Percentiles rank a stretch among this genome's conserved stretches.
Conservation (phyloP, 2,329 filamentous ascomycete species). For the Coleophoma eucalyptorum region DNA sequence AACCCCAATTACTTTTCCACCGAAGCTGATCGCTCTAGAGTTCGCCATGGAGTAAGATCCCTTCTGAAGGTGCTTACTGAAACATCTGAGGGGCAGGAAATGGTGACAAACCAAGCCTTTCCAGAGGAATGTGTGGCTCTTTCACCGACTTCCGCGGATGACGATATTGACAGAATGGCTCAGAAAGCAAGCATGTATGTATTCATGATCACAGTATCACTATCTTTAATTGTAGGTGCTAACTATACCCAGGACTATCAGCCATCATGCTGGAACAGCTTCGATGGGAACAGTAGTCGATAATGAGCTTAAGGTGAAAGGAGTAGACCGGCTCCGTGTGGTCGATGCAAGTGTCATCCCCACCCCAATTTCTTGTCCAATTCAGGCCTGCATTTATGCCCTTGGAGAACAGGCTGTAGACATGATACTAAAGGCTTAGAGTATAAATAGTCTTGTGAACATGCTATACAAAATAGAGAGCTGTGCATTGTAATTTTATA, state of each 20-base stretch:
- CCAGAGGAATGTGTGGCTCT: slow-evolving; percentile 2
- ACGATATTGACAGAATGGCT: not conserved
- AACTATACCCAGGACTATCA: not conserved
- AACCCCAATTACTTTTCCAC: slow-evolving; percentile 12
- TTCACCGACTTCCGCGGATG: not conserved
- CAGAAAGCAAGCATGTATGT: not conserved
- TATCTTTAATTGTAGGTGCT: not conserved
- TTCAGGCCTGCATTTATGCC: slow-evolving; percentile 30
- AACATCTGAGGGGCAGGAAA: slow-evolving; percentile 6
- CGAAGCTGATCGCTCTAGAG: slow-evolving; percentile 6
- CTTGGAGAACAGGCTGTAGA: slow-evolving; percentile 31
- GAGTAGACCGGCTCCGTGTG: slow-evolving; percentile 20
- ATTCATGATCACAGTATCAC: not conserved
- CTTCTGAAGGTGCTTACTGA: not conserved
- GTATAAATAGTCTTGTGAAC: too few species aligned
- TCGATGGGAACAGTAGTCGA: slow-evolving; percentile 23
- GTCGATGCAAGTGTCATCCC: slow-evolving; percentile 32
- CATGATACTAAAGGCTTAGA: slow-evolving; percentile 12
- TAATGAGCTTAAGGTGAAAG: slow-evolving; percentile 16
- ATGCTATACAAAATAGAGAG: too few species aligned
- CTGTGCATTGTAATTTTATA: too few species aligned
- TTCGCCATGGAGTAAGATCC: slow-evolving; percentile 5
- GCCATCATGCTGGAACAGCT: slow-evolving; percentile 4
- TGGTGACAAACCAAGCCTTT: slow-evolving; percentile 4
- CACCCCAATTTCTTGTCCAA: slow-evolving; percentile 25